Evolutionary conservation across 2,329 filamentous ascomycete genomes (phyloP).

Genomic region (Alternaria viburni): DNA sequence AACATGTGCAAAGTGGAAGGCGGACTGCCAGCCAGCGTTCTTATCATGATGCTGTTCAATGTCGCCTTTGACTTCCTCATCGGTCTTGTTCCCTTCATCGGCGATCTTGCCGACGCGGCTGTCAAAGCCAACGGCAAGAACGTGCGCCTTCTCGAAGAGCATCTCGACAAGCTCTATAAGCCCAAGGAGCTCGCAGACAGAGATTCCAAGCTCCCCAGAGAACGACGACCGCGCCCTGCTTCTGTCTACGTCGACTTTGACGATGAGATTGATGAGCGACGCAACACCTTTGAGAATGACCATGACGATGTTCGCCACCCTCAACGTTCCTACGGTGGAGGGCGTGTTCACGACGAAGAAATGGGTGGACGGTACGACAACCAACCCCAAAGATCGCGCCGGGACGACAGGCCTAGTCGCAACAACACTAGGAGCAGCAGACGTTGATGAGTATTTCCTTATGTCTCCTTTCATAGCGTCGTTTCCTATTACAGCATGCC

Average conservation of each 20-base stretch:
- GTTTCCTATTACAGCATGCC: conserved; percentile 9
- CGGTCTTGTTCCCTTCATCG: conserved; percentile 75
- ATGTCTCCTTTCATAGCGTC: conserved; percentile 7
- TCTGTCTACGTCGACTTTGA: conserved; percentile 56
- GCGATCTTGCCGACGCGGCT: conserved; percentile 75
- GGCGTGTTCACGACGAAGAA: conserved; percentile 39
- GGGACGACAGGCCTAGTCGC: conserved; percentile 30
- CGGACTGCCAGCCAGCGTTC: conserved; percentile 68
- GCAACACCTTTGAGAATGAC: conserved; percentile 26
- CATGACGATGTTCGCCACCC: conserved; percentile 38
- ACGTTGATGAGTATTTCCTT: conserved; percentile 13
- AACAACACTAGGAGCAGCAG: conserved; percentile 33
- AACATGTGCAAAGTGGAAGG: conserved; percentile 77
- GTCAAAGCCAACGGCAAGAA: conserved; percentile 81
- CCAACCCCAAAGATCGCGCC: conserved; percentile 22
- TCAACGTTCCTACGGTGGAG: conserved; percentile 35
- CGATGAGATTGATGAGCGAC: conserved; percentile 45
- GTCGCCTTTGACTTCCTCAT: conserved; percentile 75
- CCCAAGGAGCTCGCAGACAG: conserved; percentile 40
- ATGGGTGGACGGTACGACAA: conserved; percentile 36
- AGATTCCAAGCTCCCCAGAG: conserved; percentile 24
- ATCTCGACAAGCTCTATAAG: conserved; percentile 72
- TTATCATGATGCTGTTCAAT: conserved; percentile 79
- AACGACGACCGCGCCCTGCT: conserved; percentile 49
- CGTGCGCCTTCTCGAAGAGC: conserved; percentile 70